Evolutionary conservation across 2,329 filamentous ascomycete species (phyloP).

Genomic region (Botrytis squamosa): DNA sequence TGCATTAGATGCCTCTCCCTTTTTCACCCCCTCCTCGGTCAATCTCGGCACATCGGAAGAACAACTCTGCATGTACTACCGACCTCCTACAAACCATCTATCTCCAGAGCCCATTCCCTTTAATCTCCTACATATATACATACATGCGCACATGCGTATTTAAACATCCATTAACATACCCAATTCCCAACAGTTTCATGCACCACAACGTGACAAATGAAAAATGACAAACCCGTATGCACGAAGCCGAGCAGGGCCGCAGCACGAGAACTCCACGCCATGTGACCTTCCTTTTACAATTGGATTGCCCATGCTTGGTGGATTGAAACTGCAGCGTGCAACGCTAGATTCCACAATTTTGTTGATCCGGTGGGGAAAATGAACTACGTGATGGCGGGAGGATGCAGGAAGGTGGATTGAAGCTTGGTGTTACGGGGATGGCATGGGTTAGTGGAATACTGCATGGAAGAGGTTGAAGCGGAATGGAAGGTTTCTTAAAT

Average conservation of each 20-base stretch:
- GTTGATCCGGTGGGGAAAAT: slow-evolving; percentile 7
- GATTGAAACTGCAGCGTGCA: not conserved
- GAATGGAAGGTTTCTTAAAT: not conserved
- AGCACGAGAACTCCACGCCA: slow-evolving; percentile 18
- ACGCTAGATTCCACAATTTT: not conserved
- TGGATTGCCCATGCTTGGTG: not conserved
- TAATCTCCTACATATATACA: not conserved
- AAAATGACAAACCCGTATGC: not conserved
- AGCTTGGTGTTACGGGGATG: not conserved
- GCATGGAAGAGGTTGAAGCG: not conserved
- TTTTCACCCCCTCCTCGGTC: not conserved
- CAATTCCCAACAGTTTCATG: not conserved
- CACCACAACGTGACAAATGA: not conserved
- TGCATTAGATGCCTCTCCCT: not conserved
- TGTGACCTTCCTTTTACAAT: slow-evolving; percentile 4
- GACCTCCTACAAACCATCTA: not conserved
- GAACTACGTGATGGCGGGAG: slow-evolving; percentile 7
- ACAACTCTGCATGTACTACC: not conserved
- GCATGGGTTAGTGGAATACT: not conserved
- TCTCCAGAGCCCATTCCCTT: not conserved
- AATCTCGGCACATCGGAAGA: not conserved
- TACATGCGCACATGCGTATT: not conserved
- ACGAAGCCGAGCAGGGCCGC: slow-evolving; percentile 1
- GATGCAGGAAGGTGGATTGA: slow-evolving; percentile 6
- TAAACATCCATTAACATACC: not conserved